Evolutionary conservation across 441 rosid genomes (phyloP).

Genomic region (Geranium incanum): DNA sequence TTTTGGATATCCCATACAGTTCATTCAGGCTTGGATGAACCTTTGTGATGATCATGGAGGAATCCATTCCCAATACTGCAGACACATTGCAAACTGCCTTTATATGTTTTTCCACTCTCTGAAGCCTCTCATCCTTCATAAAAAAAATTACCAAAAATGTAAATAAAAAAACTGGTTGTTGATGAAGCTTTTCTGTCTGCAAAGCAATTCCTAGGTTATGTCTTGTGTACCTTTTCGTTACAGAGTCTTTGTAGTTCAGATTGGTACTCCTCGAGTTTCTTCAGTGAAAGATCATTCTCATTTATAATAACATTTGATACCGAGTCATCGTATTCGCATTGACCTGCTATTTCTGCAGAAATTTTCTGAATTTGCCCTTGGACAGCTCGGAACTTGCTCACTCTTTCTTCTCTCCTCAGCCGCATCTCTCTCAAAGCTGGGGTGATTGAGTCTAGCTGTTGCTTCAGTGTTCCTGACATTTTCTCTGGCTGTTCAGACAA

Average conservation of each 20-base stretch:
- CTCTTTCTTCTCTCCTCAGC: conserved; percentile 73
- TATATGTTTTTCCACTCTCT: conserved; percentile 67
- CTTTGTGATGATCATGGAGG: conserved; percentile 90
- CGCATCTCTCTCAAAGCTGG: conserved; percentile 89
- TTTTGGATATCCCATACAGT: conserved; percentile 81
- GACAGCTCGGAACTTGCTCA: conserved; percentile 63
- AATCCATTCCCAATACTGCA: conserved; percentile 79
- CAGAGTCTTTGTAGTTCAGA: conserved; percentile 74
- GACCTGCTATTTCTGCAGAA: conserved; percentile 83
- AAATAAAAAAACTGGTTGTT: neutral
- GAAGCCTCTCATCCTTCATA: conserved; percentile 68
- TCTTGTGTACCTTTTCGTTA: conserved; percentile 63
- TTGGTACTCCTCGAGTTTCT: conserved; percentile 87
- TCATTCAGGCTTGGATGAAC: conserved; percentile 91
- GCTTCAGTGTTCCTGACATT: conserved; percentile 71
- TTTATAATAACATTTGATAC: conserved; percentile 52
- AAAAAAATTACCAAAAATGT: conserved; percentile 13
- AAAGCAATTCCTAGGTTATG: neutral
- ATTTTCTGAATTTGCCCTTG: conserved; percentile 82
- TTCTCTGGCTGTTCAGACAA: conserved; percentile 65
- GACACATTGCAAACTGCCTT: conserved; percentile 53
- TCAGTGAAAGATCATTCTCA: conserved; percentile 75
- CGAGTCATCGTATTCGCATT: conserved; percentile 57
- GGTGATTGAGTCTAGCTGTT: conserved; percentile 81
- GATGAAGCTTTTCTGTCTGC: conserved; percentile 8